phyloP scores from a whole-genome alignment of 371 early-diverging fungal species.

The Mortierella polycephala region DNA sequence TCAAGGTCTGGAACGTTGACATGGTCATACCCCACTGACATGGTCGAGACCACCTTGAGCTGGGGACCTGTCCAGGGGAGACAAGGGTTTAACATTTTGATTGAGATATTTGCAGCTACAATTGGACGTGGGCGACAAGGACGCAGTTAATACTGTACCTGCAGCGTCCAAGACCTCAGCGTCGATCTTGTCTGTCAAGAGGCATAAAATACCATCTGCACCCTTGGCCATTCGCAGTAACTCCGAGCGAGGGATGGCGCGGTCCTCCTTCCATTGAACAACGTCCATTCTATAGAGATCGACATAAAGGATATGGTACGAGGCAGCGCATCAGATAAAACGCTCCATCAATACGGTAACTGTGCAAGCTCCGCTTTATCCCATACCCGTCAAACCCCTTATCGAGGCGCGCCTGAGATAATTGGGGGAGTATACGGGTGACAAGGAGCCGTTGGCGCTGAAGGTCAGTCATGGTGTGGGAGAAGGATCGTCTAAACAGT shows the following conservation, averaged over 20 bases:
- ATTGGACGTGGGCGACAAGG: no score
- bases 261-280: conserved; percentile 46
- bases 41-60: conserved; percentile 74
- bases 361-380: background rate
- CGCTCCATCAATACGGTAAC: no score
- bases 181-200: conserved; percentile 80
- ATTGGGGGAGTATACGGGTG: conserved; percentile 41
- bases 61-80: conserved; percentile 55
- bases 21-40: conserved; percentile 90
- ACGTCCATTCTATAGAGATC: conserved; percentile 19
- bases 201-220: conserved; percentile 73
- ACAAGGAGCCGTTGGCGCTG: conserved; percentile 39
- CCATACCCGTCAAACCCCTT: conserved; percentile 36
- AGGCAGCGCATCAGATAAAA: no score
- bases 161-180: conserved; percentile 71
- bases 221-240: conserved; percentile 54
- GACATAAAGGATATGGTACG: background rate
- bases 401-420: conserved; percentile 36
- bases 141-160: conserved; percentile 44
- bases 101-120: no score
- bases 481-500: conserved; percentile 17
- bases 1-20: conserved; percentile 68
- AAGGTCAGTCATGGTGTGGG: conserved; percentile 24
- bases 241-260: conserved; percentile 39
- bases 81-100: background rate